Conservation (phyloP, 441 rosid genomes). For the Cnidoscolus chayamansa region DNA sequence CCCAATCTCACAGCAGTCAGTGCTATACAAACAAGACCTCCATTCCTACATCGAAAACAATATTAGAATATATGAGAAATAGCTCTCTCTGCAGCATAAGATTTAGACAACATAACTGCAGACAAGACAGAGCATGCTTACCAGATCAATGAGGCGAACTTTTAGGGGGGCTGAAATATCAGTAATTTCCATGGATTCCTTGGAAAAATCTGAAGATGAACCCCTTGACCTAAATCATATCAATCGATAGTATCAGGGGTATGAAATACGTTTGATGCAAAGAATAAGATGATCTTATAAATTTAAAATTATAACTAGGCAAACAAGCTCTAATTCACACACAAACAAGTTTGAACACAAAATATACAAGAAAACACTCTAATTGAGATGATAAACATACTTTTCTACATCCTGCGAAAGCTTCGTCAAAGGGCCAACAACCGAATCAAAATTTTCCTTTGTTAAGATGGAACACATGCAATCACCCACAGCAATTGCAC, state of each 20-base stretch:
- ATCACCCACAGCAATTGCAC: constrained; percentile 82
- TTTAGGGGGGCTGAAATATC: constrained; percentile 47
- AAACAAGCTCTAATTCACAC: background rate
- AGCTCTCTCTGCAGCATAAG: constrained; percentile 7
- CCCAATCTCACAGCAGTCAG: constrained; percentile 91
- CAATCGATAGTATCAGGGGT: constrained; percentile 21
- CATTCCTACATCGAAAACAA: constrained; percentile 55
- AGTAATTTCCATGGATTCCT: constrained; percentile 45
- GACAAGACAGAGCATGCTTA: constrained; percentile 34
- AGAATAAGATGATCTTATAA: background rate
- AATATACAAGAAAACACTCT: constrained; percentile 13
- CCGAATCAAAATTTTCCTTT: constrained; percentile 81
- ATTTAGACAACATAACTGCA: constrained; percentile 11
- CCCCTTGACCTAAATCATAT: constrained; percentile 53
- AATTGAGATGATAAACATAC: constrained; percentile 40
- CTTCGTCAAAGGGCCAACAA: constrained; percentile 73
- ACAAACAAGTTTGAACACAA: constrained; percentile 1
- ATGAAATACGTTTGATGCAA: constrained; percentile 13
- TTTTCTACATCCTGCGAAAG: constrained; percentile 59
- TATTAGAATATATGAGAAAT: constrained; percentile 20
- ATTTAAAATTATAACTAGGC: background rate
- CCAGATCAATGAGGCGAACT: constrained; percentile 65
- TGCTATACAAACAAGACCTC: constrained; percentile 67
- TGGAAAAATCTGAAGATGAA: constrained; percentile 45
- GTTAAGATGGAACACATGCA: constrained; percentile 77